Base-by-base conservation (phyloP, 805 yeast species). In the Alloascoidea africana region DNA sequence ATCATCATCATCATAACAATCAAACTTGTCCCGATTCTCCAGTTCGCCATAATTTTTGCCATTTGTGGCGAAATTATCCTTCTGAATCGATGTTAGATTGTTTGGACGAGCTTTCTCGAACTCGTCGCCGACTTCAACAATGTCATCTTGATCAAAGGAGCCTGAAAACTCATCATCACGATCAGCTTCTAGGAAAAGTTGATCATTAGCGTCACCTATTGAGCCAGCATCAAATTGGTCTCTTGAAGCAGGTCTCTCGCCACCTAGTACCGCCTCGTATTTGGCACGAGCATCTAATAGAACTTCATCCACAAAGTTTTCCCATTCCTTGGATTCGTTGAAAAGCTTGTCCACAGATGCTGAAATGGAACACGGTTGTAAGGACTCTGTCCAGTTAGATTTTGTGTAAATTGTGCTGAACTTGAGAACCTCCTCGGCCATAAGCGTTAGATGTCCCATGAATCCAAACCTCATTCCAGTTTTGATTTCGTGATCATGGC, bases 51-150 rank as follows among this genome's bases (percentile, higher is more conserved):
- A 8, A 23, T 23, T 23, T 23, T 23, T n/a, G n/a, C n/a, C n/a
- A 23, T 8, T n/a, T 8, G n/a, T 8, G n/a, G 8, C 30, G 8
- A 8, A 8, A 23, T 8, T 23, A 8, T 23, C 30, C 30, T n/a
- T 23, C n/a, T 23, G n/a, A 23, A 23, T 23, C 30, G n/a, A 23
- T n/a, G 30, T 23, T 23, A 23, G n/a, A n/a, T 23, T 23, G n/a
- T 23, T 23, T 23, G 8, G 30, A 23, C 8, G 30, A 23, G 8
- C 30, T 8, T 8, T 8, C 8, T 23, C n/a, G 30, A 23, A 8
- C 8, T 23, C n/a, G n/a, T 23, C n/a, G n/a, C 13, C 8, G 30
- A n/a, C n/a, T 23, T 8, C 8, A 23, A 8, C 30, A 8, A 8
- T 23, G 8, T 23, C 30, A 8, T 8, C n/a, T 23, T 8, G 30